Percentiles rank a stretch among this genome's conserved stretches.
Evolutionary conservation across 345 rosid genomes (phyloP).

Genomic region (Boechera retrofracta): DNA sequence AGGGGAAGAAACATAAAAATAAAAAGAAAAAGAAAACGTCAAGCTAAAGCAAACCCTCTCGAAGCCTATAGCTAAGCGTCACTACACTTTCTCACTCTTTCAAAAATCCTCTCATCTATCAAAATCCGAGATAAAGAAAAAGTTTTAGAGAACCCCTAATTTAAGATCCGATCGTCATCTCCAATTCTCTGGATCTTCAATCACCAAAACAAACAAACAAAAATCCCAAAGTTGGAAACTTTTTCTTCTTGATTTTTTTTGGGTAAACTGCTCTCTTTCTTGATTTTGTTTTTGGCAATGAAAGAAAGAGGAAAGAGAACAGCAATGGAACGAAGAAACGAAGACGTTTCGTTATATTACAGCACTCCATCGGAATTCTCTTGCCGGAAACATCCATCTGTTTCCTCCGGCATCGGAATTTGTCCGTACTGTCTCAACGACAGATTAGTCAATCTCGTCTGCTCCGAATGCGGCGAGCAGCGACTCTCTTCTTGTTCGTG

Average conservation of each 20-base stretch:
- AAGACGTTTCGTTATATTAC: slow-evolving; percentile 47
- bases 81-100: slow-evolving; percentile 47
- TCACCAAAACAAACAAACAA: slow-evolving; percentile 5
- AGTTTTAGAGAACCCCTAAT: slow-evolving; percentile 26
- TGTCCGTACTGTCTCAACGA: slow-evolving; percentile 91
- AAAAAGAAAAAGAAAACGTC: slow-evolving; percentile 59
- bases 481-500: slow-evolving; percentile 94
- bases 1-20: slow-evolving; percentile 7
- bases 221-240: slow-evolving; percentile 24
- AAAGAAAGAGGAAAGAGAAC: slow-evolving; percentile 87
- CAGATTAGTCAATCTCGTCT: slow-evolving; percentile 79
- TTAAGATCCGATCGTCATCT: slow-evolving; percentile 38
- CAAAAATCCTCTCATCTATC: slow-evolving; percentile 40
- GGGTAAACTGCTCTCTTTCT: slow-evolving; percentile 24
- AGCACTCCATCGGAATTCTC: slow-evolving; percentile 62
- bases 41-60: slow-evolving; percentile 66
- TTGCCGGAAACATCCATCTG: slow-evolving; percentile 85
- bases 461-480: slow-evolving; percentile 96
- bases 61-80: slow-evolving; percentile 52
- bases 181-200: slow-evolving; percentile 41
- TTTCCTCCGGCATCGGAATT: slow-evolving; percentile 73
- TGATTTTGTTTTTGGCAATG: slow-evolving; percentile 48
- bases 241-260: neutral
- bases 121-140: slow-evolving; percentile 31
- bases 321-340: slow-evolving; percentile 53